Conservation (phyloP, 257 asterid species). For the Solanum gracilifrons region DNA sequence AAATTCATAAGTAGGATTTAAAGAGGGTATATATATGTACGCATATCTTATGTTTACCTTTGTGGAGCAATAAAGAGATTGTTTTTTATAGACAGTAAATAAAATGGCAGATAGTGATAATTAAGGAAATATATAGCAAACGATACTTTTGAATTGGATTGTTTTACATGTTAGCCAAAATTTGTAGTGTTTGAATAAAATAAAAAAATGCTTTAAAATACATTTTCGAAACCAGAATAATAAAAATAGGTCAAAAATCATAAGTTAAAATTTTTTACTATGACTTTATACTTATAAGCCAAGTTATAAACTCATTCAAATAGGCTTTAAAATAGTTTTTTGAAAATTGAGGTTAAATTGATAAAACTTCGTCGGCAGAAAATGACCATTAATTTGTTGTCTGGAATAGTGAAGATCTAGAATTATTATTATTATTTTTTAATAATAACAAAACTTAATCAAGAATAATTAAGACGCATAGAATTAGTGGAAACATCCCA, state of each 20-base stretch:
- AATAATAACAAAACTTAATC: not conserved
- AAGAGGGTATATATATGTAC: not conserved
- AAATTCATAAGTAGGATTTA: too few relatives aligned
- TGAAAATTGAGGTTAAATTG: not conserved
- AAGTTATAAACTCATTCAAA: not conserved
- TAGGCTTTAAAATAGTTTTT: not conserved
- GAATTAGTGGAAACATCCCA: not conserved
- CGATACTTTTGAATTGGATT: not conserved
- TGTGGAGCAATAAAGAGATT: rapidly evolving
- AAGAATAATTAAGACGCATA: not conserved
- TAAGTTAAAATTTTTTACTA: too few relatives aligned
- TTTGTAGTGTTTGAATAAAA: too few relatives aligned
- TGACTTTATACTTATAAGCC: too few relatives aligned
- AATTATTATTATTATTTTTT: not conserved
- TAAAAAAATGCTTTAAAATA: too few relatives aligned
- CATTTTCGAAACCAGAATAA: too few relatives aligned
- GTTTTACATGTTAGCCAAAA: not conserved
- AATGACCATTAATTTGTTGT: not conserved
- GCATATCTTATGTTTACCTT: not conserved
- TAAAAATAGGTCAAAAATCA: too few relatives aligned
- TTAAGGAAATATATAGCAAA: not conserved
- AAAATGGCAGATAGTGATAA: not conserved
- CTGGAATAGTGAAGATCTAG: not conserved
- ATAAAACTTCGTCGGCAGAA: not conserved
- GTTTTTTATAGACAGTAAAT: not conserved